Percentiles rank a stretch among this genome's conserved stretches.
phyloP scores from a whole-genome alignment of 139 green algal genomes.

The Nannochloris sp. region DNA sequence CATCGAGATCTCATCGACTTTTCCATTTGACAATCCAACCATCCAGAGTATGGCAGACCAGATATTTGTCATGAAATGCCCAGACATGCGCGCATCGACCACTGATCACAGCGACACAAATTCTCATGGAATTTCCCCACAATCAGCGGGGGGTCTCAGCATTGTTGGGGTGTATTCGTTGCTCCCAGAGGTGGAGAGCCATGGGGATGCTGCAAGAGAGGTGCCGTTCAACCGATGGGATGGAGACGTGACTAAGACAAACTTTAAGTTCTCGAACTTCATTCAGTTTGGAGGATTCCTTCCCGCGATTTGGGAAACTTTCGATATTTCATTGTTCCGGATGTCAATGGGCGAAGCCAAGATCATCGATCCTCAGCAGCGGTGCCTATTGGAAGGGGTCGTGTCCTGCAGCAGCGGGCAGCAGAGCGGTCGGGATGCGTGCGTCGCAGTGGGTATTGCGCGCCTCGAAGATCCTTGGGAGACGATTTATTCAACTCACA shows the following conservation, averaged over 20 bases:
- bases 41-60: not conserved
- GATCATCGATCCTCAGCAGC: conserved; percentile 59
- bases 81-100: too few relatives aligned
- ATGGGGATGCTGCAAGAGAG: conserved; percentile 20
- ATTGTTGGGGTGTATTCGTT: not conserved
- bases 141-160: not conserved
- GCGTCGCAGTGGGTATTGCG: conserved; percentile 35
- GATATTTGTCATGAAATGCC: not conserved
- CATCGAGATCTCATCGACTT: not conserved
- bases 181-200: not conserved
- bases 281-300: conserved; percentile 53
- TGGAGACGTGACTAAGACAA: conserved; percentile 4
- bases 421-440: not conserved
- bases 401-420: not conserved
- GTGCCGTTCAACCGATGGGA: conserved; percentile 52
- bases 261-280: not conserved
- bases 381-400: conserved; percentile 46
- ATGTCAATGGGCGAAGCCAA: conserved; percentile 26
- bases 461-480: conserved; percentile 18
- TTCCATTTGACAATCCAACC: conserved; percentile 6
- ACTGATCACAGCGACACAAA: too few relatives aligned
- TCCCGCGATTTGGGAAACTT: conserved; percentile 17
- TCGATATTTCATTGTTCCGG: conserved; percentile 34
- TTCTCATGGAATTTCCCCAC: too few relatives aligned
- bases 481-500: not conserved